Conservation (phyloP, 2,329 filamentous ascomycete species). For the Fusarium clavum region DNA sequence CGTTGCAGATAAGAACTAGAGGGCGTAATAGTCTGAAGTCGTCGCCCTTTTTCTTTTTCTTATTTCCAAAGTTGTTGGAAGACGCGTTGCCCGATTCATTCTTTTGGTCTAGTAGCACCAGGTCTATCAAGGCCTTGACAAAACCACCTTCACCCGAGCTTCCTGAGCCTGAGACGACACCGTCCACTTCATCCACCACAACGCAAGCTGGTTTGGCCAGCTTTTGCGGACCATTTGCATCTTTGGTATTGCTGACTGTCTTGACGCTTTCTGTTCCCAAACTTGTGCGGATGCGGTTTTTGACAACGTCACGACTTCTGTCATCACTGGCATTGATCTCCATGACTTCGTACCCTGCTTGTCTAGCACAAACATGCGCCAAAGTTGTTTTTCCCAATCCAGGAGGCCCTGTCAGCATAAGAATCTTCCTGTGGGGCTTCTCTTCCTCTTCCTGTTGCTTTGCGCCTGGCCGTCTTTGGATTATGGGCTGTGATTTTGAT, state of each 20-base stretch:
- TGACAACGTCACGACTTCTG: conserved; percentile 88
- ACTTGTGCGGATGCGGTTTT: conserved; percentile 89
- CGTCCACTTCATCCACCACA: conserved; percentile 96
- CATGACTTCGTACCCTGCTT: conserved; percentile 95
- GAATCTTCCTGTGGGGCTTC: conserved; percentile 84
- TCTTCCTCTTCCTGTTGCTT: conserved; percentile 70
- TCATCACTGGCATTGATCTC: conserved; percentile 99
- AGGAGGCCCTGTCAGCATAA: conserved; percentile 90
- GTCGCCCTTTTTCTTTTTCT: conserved; percentile 79
- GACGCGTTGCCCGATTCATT: conserved; percentile 62
- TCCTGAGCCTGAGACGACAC: conserved; percentile 84
- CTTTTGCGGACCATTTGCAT: conserved; percentile 70
- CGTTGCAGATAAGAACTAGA: conserved; percentile 95
- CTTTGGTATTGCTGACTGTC: conserved; percentile 70
- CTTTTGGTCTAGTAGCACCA: conserved; percentile 87
- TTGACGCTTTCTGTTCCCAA: conserved; percentile 95
- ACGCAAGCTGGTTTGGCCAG: conserved; percentile 90
- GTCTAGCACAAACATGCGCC: conserved; percentile 93
- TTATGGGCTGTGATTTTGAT: conserved; percentile 66
- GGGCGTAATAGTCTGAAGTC: conserved; percentile 89
- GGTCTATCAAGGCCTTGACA: conserved; percentile 91
- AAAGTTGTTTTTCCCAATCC: conserved; percentile 96
- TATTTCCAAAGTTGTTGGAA: conserved; percentile 46
- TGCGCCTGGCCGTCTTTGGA: conserved; percentile 55
- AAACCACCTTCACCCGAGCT: conserved; percentile 90